A percentile compares a stretch with the other conserved stretches of the same genome.
phyloP scores from a whole-genome alignment of 208 protist genomes.

The Jaenimonas drosophilae region DNA sequence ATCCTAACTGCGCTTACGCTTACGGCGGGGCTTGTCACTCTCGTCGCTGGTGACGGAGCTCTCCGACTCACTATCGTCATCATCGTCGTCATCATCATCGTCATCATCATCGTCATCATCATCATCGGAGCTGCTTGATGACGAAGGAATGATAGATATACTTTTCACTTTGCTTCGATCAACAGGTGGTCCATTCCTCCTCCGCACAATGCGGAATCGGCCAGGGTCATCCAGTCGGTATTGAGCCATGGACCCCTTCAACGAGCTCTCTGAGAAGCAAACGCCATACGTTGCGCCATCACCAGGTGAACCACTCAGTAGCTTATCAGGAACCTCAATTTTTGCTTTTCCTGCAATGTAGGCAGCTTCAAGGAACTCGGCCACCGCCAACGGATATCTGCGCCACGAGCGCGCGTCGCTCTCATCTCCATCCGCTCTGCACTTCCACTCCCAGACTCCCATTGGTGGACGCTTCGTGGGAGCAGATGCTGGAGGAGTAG shows the following conservation, averaged over 20 bases:
- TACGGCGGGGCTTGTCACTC: neutral
- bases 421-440: slow-evolving; percentile 17
- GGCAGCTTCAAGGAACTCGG: slow-evolving; percentile 33
- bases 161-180: slow-evolving; percentile 12
- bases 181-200: slow-evolving; percentile 17
- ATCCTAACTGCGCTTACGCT: neutral
- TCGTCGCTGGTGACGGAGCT: slow-evolving; percentile 2
- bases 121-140: slow-evolving; percentile 6
- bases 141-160: slow-evolving; percentile 18
- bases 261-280: slow-evolving; percentile 32
- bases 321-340: slow-evolving; percentile 19
- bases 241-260: slow-evolving; percentile 41
- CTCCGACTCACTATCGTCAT: slow-evolving; percentile 7
- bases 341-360: slow-evolving; percentile 13
- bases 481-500: neutral
- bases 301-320: slow-evolving; percentile 6
- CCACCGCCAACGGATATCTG: slow-evolving; percentile 30
- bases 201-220: slow-evolving; percentile 25
- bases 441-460: slow-evolving; percentile 55
- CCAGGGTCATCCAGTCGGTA: slow-evolving; percentile 23
- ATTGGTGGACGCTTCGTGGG: neutral
- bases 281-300: slow-evolving; percentile 33
- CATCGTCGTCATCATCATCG: neutral
- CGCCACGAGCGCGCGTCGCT: slow-evolving; percentile 29
- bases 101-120: slow-evolving; percentile 9